phyloP scores from a whole-genome alignment of 2,329 filamentous ascomycete species.

The Botrytis medusae region DNA sequence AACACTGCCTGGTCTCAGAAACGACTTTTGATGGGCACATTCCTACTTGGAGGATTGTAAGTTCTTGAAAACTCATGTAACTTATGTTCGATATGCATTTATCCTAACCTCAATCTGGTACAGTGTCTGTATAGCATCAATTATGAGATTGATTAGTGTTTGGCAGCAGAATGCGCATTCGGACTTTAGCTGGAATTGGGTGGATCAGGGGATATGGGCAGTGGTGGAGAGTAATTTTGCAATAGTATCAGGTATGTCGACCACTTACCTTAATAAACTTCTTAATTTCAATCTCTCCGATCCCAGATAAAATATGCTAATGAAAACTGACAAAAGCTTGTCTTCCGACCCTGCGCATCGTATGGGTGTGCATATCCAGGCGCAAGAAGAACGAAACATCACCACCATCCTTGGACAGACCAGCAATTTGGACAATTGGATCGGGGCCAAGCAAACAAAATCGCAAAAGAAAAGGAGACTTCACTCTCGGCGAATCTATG shows the following conservation, averaged over 20 bases:
- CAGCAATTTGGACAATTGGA: not conserved
- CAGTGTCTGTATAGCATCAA: not conserved
- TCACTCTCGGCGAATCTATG: not conserved
- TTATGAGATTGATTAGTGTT: not conserved
- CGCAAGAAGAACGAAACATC: not conserved
- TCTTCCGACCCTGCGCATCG: not conserved
- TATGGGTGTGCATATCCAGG: not conserved
- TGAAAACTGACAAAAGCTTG: not conserved
- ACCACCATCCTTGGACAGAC: not conserved
- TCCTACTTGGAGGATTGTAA: not conserved
- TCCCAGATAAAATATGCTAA: not conserved
- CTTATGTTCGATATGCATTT: not conserved
- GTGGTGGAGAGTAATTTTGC: not conserved
- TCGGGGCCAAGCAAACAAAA: not conserved
- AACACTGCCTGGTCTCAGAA: not conserved
- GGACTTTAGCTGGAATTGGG: not conserved
- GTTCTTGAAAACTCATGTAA: not conserved
- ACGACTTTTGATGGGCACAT: not conserved
- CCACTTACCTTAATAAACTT: not conserved
- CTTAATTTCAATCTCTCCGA: fast-evolving
- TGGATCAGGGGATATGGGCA: not conserved
- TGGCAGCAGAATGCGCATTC: not conserved
- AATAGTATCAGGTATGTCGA: not conserved
- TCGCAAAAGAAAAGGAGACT: not conserved
- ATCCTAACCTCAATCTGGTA: not conserved